These are phyloP conservation scores for Eucalyptus curtisii DNA, from an alignment of 345 rosid species.

Conservation along the genomic window DNA sequence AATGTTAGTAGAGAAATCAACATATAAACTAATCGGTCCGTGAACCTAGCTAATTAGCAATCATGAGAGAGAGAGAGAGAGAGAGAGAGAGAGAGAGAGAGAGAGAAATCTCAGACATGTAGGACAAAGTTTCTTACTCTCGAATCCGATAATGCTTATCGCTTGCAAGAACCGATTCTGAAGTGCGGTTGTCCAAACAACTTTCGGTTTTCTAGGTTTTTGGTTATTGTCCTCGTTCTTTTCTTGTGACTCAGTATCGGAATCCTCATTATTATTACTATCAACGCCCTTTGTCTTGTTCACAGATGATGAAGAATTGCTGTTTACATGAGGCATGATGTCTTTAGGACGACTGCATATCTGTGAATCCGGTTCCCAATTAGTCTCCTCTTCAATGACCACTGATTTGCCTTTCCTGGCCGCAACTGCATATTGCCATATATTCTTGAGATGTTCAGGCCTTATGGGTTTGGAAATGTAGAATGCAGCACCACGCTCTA, in stretches of 20 bases:
- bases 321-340: background rate
- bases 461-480: constrained; percentile 53
- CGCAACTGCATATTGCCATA: constrained; percentile 40
- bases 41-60: background rate
- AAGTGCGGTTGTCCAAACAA: constrained; percentile 44
- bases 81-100: background rate
- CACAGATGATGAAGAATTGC: background rate
- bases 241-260: background rate
- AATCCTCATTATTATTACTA: background rate
- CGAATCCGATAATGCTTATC: constrained; percentile 32
- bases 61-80: background rate
- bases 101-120: constrained; percentile 5
- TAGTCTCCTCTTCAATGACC: background rate
- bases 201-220: constrained; percentile 32
- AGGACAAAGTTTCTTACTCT: constrained; percentile 17
- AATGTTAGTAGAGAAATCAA: background rate
- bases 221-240: background rate
- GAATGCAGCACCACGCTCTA: constrained; percentile 47
- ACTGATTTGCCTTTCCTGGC: constrained; percentile 20
- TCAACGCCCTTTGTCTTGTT: background rate
- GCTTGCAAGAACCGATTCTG: constrained; percentile 53
- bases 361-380: background rate
- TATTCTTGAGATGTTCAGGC: constrained; percentile 25
- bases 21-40: background rate
- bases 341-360: background rate